Conservation (phyloP, 306 rosid species). For the Sindora glabra region DNA sequence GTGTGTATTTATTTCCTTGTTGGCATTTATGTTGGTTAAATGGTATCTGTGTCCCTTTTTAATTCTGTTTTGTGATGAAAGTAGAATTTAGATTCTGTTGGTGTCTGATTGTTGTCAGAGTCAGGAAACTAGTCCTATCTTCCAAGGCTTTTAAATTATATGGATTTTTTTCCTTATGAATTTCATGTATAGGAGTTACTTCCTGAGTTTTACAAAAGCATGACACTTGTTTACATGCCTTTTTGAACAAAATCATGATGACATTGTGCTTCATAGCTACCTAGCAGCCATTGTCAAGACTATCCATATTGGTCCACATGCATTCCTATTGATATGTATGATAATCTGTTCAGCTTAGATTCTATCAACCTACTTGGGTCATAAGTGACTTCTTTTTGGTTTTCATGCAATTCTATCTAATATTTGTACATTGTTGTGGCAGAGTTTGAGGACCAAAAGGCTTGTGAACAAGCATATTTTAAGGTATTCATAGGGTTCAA, state of each 20-base stretch:
- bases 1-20: conserved; percentile 37
- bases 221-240: too few relatives aligned
- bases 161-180: too few relatives aligned
- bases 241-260: neutral
- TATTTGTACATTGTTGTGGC: conserved; percentile 21
- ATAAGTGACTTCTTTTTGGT: neutral
- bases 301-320: neutral
- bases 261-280: neutral
- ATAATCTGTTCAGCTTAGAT: neutral
- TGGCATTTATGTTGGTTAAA: neutral
- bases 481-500: conserved; percentile 50
- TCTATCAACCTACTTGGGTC: neutral
- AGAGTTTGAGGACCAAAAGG: conserved; percentile 67
- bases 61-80: too few relatives aligned
- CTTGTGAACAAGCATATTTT: conserved; percentile 90
- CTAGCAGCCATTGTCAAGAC: neutral
- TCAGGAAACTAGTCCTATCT: too few relatives aligned
- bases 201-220: too few relatives aligned
- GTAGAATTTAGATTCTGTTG: too few relatives aligned
- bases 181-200: too few relatives aligned
- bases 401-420: conserved; percentile 13
- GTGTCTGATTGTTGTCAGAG: too few relatives aligned
- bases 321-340: neutral
- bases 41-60: too few relatives aligned
- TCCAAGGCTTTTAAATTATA: too few relatives aligned